Base-by-base conservation (phyloP, 2,329 filamentous ascomycete species). In the Botryotinia calthae region DNA sequence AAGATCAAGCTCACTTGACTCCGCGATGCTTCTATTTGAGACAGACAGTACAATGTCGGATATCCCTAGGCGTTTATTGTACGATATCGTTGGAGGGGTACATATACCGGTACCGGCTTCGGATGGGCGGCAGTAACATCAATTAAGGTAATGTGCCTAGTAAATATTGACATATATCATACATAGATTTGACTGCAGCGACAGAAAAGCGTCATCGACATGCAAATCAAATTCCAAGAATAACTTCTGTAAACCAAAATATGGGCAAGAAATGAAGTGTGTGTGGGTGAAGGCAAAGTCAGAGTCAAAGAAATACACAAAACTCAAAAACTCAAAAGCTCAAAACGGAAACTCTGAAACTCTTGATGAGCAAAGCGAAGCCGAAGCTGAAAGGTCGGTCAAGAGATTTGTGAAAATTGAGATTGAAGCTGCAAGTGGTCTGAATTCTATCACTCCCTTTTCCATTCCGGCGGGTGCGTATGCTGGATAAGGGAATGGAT, bases 381-480 rank as follows among this genome's bases (percentile, higher is more conserved):
- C 14, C 28, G 25, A 8, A 28, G 46, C 37, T 40, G 44, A 66
- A 66, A 66, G 42, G 44, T 65, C 63, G 63, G 63, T 37, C 63
- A 65, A 51, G 63, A 48, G 37, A 22, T 54, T 28, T 28, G 42
- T 10, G 12, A 54, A 40, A 51, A 14, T 54, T 40, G 25, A 56
- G 25, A 67, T 25, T 42, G 46, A 67, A 67, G 65, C 65, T 67
- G 65, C 65, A 67, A 42, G 65, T 67, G 65, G 51, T 67, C 34
- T 67, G n/a, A 67, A 67, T 67, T 56, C 65, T 54, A 67, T 67
- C 65, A 56, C 65, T 54, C 64, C 64, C 46, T 66, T 66, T 66
- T 66, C 64, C 65, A 67, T 67, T 56, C 34, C 65, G 34, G 48
- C 65, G 65, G 65, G 65, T 67, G 65, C 46, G 65, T 42, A 56